Percentiles rank a stretch among this genome's conserved stretches.
phyloP scores from a whole-genome alignment of 2,329 filamentous ascomycete species.

The Sordariomycetes sp. region DNA sequence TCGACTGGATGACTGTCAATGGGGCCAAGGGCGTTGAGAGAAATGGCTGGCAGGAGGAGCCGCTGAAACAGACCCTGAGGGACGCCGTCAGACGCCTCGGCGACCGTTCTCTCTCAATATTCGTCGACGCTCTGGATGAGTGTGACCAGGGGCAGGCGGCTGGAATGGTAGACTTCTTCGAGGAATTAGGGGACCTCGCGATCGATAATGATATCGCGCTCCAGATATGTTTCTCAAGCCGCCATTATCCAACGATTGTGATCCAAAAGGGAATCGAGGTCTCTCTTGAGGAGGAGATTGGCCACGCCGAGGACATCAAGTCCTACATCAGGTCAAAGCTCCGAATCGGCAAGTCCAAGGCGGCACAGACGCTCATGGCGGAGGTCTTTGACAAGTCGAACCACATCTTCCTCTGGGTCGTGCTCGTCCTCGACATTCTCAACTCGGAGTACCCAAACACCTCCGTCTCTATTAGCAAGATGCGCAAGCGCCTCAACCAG shows the following conservation, averaged over 20 bases:
- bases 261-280: not conserved
- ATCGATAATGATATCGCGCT: not conserved
- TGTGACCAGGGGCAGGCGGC: conserved; percentile 16
- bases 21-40: not conserved
- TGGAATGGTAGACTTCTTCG: conserved; percentile 15
- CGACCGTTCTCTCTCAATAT: conserved; percentile 9
- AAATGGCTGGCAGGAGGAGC: not conserved
- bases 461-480: not conserved
- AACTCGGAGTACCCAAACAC: not conserved
- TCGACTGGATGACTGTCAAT: conserved; percentile 17
- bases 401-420: not conserved
- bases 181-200: conserved; percentile 7
- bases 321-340: not conserved
- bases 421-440: not conserved
- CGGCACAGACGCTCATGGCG: not conserved
- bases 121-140: conserved; percentile 20
- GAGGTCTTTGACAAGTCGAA: not conserved
- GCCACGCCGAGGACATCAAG: not conserved
- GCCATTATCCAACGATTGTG: not conserved
- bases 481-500: not conserved
- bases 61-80: conserved; percentile 9
- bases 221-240: not conserved
- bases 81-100: conserved; percentile 12
- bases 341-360: not conserved
- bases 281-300: not conserved